A percentile compares a stretch with the other conserved stretches of the same genome.
phyloP scores from a whole-genome alignment of 768 basidiomycete genomes.

The Xerocomus spinulosus region DNA sequence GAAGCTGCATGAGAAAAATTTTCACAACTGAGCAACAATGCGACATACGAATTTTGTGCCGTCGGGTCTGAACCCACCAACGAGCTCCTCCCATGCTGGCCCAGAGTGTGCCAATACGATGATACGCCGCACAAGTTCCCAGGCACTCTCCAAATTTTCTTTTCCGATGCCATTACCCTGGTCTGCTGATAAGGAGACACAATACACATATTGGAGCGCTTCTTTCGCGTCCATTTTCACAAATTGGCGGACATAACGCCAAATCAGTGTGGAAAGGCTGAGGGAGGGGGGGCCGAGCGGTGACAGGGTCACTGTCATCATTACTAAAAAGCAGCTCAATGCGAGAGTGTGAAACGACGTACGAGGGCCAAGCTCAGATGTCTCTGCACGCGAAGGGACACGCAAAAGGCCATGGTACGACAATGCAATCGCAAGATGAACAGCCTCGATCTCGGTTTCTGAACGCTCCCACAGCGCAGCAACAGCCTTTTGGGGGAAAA shows the following conservation, averaged over 20 bases:
- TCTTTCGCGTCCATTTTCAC: conserved; percentile 90
- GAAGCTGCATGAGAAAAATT: not conserved
- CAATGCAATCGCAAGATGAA: conserved; percentile 88
- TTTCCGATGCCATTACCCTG: conserved; percentile 67
- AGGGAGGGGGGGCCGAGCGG: conserved; percentile 67
- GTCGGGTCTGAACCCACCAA: conserved; percentile 88
- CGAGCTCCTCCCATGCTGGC: conserved; percentile 86
- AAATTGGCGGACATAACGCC: conserved; percentile 91
- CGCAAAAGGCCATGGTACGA: conserved; percentile 91
- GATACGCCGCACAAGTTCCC: conserved; percentile 75
- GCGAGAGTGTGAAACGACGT: conserved; percentile 27
- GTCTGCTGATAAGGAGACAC: conserved; percentile 73
- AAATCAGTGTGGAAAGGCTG: conserved; percentile 79
- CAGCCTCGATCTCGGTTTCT: conserved; percentile 87
- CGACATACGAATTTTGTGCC: conserved; percentile 80
- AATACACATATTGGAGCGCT: conserved; percentile 92
- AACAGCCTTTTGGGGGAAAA: conserved; percentile 62
- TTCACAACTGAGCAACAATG: not conserved
- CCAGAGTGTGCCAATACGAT: conserved; percentile 76
- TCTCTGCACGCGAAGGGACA: conserved; percentile 75
- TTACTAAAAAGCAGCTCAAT: not conserved
- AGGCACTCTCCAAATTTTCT: conserved; percentile 77
- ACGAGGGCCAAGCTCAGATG: conserved; percentile 82
- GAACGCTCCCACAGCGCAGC: conserved; percentile 85
- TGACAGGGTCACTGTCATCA: conserved; percentile 58